These are phyloP conservation scores for Polytrichum commune DNA, from an alignment of 225 moss, liverwort and hornwort species.

Conservation along the genomic window DNA sequence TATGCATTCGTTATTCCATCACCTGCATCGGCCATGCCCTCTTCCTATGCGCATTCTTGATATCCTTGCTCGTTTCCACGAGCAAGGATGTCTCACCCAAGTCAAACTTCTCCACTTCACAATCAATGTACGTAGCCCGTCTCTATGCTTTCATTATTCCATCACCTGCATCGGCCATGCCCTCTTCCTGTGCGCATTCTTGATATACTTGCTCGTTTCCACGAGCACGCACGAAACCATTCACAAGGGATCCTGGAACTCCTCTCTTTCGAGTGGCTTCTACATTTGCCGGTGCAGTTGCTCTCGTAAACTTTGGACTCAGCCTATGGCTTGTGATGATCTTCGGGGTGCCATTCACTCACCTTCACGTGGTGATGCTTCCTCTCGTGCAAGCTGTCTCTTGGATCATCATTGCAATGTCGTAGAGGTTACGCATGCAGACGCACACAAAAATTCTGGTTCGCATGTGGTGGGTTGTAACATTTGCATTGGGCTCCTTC, in stretches of 20 bases:
- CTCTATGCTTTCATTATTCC: constrained; percentile 2
- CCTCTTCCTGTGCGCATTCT: constrained; percentile 8
- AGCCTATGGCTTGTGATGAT: constrained; percentile 6
- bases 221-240: constrained; percentile 2
- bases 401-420: constrained; percentile 19
- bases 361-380: constrained; percentile 9
- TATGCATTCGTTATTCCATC: constrained; percentile 6
- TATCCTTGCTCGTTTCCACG: neutral
- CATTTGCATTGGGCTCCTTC: constrained; percentile 6
- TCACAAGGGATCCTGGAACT: neutral
- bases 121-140: neutral
- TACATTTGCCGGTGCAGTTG: constrained; percentile 5
- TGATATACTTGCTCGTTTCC: neutral
- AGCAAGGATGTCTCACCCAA: neutral
- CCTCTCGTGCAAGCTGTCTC: constrained; percentile 15
- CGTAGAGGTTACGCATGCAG: constrained; percentile 4
- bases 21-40: neutral
- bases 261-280: neutral
- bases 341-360: neutral
- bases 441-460: constrained; percentile 1
- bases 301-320: constrained; percentile 6
- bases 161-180: constrained; percentile 3
- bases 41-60: constrained; percentile 8
- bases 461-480: constrained; percentile 17
- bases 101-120: neutral